Conservation (phyloP, 441 rosid genomes). For the Bocquillonia castaneifolia region DNA sequence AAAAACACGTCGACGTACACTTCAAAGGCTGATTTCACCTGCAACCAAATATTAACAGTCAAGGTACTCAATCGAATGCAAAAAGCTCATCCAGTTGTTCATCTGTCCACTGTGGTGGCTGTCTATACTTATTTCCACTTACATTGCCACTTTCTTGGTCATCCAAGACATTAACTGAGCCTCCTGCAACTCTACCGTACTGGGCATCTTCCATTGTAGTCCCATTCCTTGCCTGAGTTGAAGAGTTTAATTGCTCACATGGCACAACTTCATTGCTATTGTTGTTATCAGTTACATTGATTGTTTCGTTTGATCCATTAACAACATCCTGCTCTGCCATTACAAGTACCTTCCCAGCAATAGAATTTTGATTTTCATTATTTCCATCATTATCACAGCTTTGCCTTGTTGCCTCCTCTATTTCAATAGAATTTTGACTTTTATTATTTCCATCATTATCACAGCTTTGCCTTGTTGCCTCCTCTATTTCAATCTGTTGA, state of each 20-base stretch:
- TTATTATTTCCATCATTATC: slow-evolving; percentile 16
- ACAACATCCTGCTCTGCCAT: slow-evolving; percentile 20
- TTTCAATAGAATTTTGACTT: slow-evolving; percentile 26
- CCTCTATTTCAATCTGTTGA: slow-evolving; percentile 22
- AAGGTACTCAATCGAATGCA: slow-evolving; percentile 40
- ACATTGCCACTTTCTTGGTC: slow-evolving; percentile 12
- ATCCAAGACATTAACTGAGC: slow-evolving; percentile 8
- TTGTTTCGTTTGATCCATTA: slow-evolving; percentile 20
- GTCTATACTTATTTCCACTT: slow-evolving; percentile 18
- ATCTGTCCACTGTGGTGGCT: slow-evolving; percentile 68
- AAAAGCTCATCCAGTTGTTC: slow-evolving; percentile 79
- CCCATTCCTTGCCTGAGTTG: slow-evolving; percentile 20
- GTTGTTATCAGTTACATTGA: slow-evolving; percentile 8
- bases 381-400: slow-evolving; percentile 20
- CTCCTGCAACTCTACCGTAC: not conserved
- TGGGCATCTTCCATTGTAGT: not conserved
- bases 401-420: slow-evolving; percentile 11
- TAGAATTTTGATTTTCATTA: slow-evolving; percentile 20
- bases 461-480: slow-evolving; percentile 20
- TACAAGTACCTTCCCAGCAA: slow-evolving; percentile 1
- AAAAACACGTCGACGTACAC: no score
- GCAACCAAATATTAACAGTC: not conserved
- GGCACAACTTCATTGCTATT: not conserved
- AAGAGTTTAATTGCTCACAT: slow-evolving; percentile 17
- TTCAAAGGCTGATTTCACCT: not conserved